Conservation (phyloP, 805 yeast species). For the Wickerhamiella siamensis region DNA sequence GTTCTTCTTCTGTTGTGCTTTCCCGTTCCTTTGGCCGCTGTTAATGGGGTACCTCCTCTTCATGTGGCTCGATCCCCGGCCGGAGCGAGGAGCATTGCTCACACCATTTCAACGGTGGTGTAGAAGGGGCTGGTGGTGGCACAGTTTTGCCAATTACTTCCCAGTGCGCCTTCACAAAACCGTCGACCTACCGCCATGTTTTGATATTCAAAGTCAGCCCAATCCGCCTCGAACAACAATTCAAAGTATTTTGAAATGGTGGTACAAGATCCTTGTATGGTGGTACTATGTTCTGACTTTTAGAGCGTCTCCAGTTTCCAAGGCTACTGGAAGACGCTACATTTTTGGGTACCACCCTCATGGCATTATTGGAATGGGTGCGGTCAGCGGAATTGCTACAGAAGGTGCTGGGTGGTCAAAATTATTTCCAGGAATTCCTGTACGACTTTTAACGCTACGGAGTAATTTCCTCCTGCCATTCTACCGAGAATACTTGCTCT, state of each 20-base stretch:
- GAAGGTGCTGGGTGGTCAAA: slow-evolving; percentile 60
- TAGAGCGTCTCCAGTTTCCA: slow-evolving; percentile 25
- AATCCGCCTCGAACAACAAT: slow-evolving; percentile 3
- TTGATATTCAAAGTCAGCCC: slow-evolving; percentile 17
- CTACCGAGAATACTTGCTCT: slow-evolving; percentile 69
- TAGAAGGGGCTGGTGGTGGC: slow-evolving; percentile 48
- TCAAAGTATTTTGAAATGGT: neutral
- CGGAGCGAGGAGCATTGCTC: slow-evolving; percentile 57
- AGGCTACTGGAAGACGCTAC: slow-evolving; percentile 34
- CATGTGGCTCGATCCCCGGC: slow-evolving; percentile 46
- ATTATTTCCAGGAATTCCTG: slow-evolving; percentile 70
- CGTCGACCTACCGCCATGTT: slow-evolving; percentile 59
- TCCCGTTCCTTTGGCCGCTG: slow-evolving; percentile 53
- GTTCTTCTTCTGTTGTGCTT: slow-evolving; percentile 44
- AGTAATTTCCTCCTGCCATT: slow-evolving; percentile 80
- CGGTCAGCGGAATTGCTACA: slow-evolving; percentile 69
- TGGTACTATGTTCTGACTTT: slow-evolving; percentile 9
- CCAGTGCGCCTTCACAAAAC: slow-evolving; percentile 64
- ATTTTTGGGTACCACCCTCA: slow-evolving; percentile 94
- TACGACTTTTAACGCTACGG: slow-evolving; percentile 63
- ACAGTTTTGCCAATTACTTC: slow-evolving; percentile 59
- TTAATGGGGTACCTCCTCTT: slow-evolving; percentile 48
- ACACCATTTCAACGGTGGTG: slow-evolving; percentile 42
- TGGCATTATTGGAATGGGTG: slow-evolving; percentile 88
- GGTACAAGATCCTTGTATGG: slow-evolving; percentile 4